Conservation (phyloP, 1,284 basidiomycete species). For the Marasmius tenuissimus region DNA sequence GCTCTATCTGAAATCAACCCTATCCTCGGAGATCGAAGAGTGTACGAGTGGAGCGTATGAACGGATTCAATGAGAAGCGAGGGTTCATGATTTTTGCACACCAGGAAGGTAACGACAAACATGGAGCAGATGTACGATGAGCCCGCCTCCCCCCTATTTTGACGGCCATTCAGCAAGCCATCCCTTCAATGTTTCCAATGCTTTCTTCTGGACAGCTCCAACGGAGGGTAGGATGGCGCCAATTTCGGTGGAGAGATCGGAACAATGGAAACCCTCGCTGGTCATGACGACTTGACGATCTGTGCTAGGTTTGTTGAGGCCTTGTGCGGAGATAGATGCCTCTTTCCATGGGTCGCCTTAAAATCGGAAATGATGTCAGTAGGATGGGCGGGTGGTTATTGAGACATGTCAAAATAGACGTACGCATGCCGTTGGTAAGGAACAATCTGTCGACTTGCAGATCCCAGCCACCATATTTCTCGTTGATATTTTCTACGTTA, state of each 20-base stretch:
- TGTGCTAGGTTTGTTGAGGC: constrained; percentile 48
- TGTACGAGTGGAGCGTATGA: too few species aligned
- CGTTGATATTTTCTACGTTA: constrained; percentile 44
- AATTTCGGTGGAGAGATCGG: constrained; percentile 49
- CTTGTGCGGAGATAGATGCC: constrained; percentile 62
- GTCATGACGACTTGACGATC: constrained; percentile 52
- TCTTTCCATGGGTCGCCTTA: constrained; percentile 75
- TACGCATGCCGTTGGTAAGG: constrained; percentile 68
- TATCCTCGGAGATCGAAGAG: too few species aligned
- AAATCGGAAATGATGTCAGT: not conserved
- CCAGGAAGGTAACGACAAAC: too few species aligned
- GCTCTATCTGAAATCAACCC: too few species aligned
- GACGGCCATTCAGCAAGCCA: constrained; percentile 50
- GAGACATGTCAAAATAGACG: constrained; percentile 22
- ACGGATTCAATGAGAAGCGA: too few species aligned
- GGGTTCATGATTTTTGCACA: too few species aligned
- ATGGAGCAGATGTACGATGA: too few species aligned
- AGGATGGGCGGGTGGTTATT: not conserved
- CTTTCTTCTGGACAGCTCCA: constrained; percentile 49
- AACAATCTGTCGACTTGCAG: constrained; percentile 57
- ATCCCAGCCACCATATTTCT: constrained; percentile 61
- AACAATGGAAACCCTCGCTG: constrained; percentile 66
- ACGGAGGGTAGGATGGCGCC: constrained; percentile 52
- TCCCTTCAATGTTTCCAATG: constrained; percentile 39
- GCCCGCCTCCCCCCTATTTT: too few species aligned